Conservation (phyloP, 2,329 filamentous ascomycete genomes). For the Rhinocladiella similis region DNA sequence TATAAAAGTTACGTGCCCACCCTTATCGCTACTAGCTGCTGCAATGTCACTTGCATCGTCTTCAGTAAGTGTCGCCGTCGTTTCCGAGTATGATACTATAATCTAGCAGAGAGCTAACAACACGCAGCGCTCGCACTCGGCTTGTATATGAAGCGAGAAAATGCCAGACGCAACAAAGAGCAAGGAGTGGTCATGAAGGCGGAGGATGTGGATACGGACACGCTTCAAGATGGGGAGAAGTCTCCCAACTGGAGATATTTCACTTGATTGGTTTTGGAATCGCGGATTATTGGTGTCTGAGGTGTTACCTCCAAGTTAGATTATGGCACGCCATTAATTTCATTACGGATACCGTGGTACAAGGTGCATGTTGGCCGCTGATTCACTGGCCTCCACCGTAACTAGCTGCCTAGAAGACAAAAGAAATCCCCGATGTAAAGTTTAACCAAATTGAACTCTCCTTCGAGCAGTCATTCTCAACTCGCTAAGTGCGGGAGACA, state of each 20-base stretch:
- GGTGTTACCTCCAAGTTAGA: background rate
- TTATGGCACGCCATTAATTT: no score
- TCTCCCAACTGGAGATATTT: slow-evolving; percentile 37
- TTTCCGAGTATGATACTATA: no score
- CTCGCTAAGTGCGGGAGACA: no score
- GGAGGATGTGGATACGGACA: slow-evolving; percentile 42
- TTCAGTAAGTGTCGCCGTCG: slow-evolving; percentile 25
- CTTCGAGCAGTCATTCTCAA: no score
- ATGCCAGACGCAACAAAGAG: slow-evolving; percentile 40
- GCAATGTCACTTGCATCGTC: slow-evolving; percentile 45
- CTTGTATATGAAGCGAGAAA: slow-evolving; percentile 49
- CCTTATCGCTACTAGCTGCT: slow-evolving; percentile 44
- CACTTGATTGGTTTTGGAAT: background rate
- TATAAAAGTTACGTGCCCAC: slow-evolving; percentile 44
- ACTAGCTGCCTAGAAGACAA: no score
- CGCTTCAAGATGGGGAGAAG: slow-evolving; percentile 41
- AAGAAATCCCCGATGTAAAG: no score
- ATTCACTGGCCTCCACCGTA: no score
- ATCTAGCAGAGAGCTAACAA: no score
- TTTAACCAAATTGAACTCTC: no score
- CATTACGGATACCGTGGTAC: no score
- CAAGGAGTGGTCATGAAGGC: slow-evolving; percentile 39
- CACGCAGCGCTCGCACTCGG: slow-evolving; percentile 38
- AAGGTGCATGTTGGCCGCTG: no score
- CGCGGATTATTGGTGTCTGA: background rate